Percentiles rank a stretch among this genome's conserved stretches.
Evolutionary conservation across 192 early-diverging fungal species (phyloP).

Genomic region (Tieghemiomyces parasiticus): DNA sequence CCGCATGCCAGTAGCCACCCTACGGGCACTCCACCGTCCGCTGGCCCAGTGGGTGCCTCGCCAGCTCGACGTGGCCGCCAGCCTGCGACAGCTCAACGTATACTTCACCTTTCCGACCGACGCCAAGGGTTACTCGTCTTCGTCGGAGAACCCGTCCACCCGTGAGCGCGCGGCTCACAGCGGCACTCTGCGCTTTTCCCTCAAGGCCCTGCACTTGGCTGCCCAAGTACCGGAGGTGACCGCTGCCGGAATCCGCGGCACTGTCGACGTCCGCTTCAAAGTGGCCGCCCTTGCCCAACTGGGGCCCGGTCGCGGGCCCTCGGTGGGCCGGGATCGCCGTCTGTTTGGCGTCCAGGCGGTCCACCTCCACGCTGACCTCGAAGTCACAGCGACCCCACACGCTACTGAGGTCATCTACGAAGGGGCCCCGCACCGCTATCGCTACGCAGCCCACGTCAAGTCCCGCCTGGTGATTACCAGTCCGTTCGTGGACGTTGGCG

Average conservation of each 20-base stretch:
- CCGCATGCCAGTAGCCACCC: not conserved
- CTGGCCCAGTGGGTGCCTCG: not conserved
- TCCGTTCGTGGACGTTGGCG: conserved; percentile 3
- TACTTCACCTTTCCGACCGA: conserved; percentile 8
- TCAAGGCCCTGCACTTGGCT: not conserved
- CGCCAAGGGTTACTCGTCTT: not conserved
- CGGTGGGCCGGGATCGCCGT: conserved; percentile 1
- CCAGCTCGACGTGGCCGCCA: conserved; percentile 3
- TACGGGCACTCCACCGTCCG: not conserved
- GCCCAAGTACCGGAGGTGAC: conserved; percentile 1
- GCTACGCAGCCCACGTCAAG: conserved; percentile 5
- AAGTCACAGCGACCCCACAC: not conserved
- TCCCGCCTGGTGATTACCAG: not conserved
- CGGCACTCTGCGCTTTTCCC: conserved; percentile 2
- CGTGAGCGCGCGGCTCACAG: not conserved
- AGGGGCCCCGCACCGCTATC: too few species aligned
- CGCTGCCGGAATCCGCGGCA: not conserved
- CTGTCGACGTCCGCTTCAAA: conserved; percentile 8
- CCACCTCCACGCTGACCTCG: not conserved
- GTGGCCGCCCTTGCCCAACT: not conserved
- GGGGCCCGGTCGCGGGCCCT: too few species aligned
- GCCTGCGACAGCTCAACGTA: conserved; percentile 10
- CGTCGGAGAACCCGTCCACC: conserved; percentile 3
- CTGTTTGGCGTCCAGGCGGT: conserved; percentile 1
- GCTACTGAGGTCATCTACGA: too few species aligned